Evolutionary conservation across 495 filamentous ascomycete species (phyloP).

Genomic region (Xylaria flabelliformis): DNA sequence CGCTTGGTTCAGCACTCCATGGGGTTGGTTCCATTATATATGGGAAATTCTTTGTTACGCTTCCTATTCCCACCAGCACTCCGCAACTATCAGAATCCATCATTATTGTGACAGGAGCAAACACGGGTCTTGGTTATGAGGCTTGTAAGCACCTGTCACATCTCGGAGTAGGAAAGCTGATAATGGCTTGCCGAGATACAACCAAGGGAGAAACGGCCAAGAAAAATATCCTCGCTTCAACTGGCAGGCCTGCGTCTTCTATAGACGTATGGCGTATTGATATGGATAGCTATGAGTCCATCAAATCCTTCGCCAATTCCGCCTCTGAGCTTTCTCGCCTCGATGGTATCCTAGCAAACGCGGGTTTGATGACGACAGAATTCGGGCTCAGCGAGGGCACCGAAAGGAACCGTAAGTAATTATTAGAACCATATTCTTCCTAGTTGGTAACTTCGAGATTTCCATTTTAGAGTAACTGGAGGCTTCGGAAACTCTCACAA

Average conservation of each 20-base stretch:
- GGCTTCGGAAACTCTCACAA: neutral
- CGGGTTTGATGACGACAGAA: conserved; percentile 39
- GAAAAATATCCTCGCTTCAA: conserved; percentile 35
- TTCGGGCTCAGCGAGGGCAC: conserved; percentile 41
- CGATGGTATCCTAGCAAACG: conserved; percentile 57
- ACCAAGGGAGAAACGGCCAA: conserved; percentile 52
- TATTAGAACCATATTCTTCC: neutral
- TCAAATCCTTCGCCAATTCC: conserved; percentile 47
- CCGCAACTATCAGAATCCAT: conserved; percentile 15
- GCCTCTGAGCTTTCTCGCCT: conserved; percentile 43
- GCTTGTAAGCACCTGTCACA: conserved; percentile 51
- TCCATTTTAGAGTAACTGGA: neutral
- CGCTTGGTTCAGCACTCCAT: conserved; percentile 6
- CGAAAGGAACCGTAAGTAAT: conserved; percentile 38
- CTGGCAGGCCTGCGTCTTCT: conserved; percentile 19
- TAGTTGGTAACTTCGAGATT: neutral
- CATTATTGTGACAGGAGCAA: conserved; percentile 57
- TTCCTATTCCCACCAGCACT: conserved; percentile 18
- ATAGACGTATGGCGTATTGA: conserved; percentile 61
- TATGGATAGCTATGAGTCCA: conserved; percentile 47
- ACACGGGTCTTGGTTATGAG: conserved; percentile 56
- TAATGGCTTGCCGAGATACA: conserved; percentile 54
- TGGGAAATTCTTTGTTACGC: conserved; percentile 13
- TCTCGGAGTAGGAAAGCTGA: conserved; percentile 47
- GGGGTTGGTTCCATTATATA: conserved; percentile 11